A percentile compares a stretch with the other conserved stretches of the same genome.
Evolutionary conservation across 2,329 filamentous ascomycete species (phyloP).

Genomic region (Colletotrichum kahawae): DNA sequence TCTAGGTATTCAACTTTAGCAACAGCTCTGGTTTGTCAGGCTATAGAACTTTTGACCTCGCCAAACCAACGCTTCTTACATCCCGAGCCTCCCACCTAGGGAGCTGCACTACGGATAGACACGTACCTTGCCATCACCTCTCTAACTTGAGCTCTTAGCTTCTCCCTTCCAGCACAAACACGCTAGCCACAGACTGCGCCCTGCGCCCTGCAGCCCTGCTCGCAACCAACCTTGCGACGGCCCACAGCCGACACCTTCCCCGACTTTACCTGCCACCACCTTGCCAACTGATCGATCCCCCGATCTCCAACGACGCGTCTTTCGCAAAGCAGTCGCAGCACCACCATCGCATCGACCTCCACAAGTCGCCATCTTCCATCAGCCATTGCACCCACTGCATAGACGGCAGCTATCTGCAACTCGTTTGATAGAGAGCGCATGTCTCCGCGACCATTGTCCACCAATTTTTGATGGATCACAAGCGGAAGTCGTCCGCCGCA

Average conservation of each 20-base stretch:
- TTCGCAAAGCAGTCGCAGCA: slow-evolving; percentile 5
- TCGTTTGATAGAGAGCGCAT: neutral
- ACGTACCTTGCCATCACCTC: neutral
- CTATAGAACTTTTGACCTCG: neutral
- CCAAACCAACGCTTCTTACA: neutral
- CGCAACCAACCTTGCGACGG: neutral
- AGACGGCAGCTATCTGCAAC: neutral
- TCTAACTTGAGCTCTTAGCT: neutral
- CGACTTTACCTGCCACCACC: neutral
- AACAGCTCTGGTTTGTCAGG: neutral
- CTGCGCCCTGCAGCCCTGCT: slow-evolving; percentile 5
- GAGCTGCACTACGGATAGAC: neutral
- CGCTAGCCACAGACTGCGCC: neutral
- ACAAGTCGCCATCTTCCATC: neutral
- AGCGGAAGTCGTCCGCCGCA: slow-evolving; percentile 55
- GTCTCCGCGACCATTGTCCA: neutral
- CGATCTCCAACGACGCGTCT: slow-evolving; percentile 18
- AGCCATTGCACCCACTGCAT: slow-evolving; percentile 4
- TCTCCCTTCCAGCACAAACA: neutral
- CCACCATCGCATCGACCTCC: slow-evolving; percentile 1
- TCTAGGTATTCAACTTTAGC: neutral
- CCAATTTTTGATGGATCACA: slow-evolving; percentile 53
- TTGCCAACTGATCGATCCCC: slow-evolving; percentile 3
- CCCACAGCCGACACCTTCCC: neutral
- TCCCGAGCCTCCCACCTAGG: neutral